phyloP scores from a whole-genome alignment of 345 rosid genomes.

The Psidium guajava region DNA sequence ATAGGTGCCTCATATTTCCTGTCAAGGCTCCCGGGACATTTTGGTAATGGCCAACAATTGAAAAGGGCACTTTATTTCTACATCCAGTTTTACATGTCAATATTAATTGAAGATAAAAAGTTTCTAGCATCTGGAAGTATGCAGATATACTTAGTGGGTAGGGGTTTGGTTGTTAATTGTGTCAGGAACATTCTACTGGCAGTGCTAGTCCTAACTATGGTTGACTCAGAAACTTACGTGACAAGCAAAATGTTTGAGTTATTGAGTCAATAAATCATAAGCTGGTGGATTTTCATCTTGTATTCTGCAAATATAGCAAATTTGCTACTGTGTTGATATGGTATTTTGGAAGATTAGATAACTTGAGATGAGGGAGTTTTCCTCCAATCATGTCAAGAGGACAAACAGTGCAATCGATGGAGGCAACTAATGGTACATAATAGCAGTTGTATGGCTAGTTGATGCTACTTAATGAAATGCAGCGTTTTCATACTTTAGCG shows the following conservation, averaged over 20 bases:
- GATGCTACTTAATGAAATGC: neutral
- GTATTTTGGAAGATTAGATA: neutral
- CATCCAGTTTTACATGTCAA: neutral
- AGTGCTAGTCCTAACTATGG: neutral
- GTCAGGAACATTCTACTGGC: neutral
- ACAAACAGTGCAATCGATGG: neutral
- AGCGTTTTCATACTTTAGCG: neutral
- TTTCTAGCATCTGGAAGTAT: neutral
- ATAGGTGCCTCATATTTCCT: constrained; percentile 75
- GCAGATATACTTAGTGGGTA: neutral
- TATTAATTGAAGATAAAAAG: neutral
- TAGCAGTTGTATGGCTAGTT: neutral
- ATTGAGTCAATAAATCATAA: neutral
- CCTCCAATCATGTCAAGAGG: neutral
- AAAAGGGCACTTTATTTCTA: neutral
- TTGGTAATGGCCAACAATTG: constrained; percentile 28
- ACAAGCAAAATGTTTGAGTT: neutral
- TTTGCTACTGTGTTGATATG: neutral
- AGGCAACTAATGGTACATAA: neutral
- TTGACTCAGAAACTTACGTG: neutral
- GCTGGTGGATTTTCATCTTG: neutral
- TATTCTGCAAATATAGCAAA: neutral
- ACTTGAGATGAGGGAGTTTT: neutral
- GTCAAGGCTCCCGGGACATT: constrained; percentile 81
- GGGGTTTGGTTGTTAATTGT: neutral